phyloP scores from a whole-genome alignment of 495 filamentous ascomycete species.

The Lentithecium fluviatile region DNA sequence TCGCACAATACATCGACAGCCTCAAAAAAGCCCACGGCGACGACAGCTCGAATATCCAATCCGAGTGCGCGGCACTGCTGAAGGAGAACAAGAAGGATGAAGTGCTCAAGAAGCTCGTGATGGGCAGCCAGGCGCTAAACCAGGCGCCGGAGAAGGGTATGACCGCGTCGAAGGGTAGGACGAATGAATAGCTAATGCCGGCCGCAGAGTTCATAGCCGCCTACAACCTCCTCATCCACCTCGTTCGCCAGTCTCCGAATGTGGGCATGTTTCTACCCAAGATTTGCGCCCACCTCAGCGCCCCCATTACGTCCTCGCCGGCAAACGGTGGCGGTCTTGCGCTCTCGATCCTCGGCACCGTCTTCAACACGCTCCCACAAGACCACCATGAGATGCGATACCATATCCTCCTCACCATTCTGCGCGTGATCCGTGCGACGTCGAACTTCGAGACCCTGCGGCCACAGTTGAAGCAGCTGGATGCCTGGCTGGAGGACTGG shows the following conservation, averaged over 20 bases:
- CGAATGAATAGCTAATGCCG: constrained; percentile 1
- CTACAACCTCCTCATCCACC: constrained; percentile 93
- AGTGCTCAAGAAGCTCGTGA: constrained; percentile 82
- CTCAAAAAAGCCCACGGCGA: constrained; percentile 55
- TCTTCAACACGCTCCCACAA: constrained; percentile 85
- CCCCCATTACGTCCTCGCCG: constrained; percentile 81
- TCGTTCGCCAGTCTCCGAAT: constrained; percentile 79
- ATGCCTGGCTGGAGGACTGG: constrained; percentile 80
- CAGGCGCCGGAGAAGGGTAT: constrained; percentile 81
- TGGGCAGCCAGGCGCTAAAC: constrained; percentile 68
- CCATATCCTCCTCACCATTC: constrained; percentile 81
- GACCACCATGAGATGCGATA: constrained; percentile 65
- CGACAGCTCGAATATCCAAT: constrained; percentile 56
- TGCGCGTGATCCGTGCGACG: constrained; percentile 70
- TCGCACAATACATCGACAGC: constrained; percentile 77
- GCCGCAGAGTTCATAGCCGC: constrained; percentile 81
- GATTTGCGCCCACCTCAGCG: constrained; percentile 82
- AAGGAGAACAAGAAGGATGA: constrained; percentile 65
- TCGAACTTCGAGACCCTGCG: constrained; percentile 71
- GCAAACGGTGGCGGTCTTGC: constrained; percentile 79
- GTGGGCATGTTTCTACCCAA: constrained; percentile 78
- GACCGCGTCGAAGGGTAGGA: neutral
- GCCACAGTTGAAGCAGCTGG: constrained; percentile 73
- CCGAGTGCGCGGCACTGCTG: constrained; percentile 72
- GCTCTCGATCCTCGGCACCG: constrained; percentile 82